Evolutionary conservation across 2,329 filamentous ascomycete genomes (phyloP), one percentile per base, ranked within the genome.

Genomic region (Xylariaceae sp.): DNA sequence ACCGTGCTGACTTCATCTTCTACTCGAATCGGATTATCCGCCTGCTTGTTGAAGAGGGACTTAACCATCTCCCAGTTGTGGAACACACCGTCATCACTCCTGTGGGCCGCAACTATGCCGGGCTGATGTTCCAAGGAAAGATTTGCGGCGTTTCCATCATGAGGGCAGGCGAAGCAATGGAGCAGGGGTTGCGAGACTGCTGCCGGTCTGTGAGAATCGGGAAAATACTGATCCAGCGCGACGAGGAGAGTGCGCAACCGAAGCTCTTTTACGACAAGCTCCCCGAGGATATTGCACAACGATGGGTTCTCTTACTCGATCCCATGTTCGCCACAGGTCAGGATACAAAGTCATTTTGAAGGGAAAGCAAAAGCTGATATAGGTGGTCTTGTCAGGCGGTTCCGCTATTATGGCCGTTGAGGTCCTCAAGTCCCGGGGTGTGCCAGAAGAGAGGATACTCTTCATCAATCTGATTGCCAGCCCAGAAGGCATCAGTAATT

Each of bases 141-240:
- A 99, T 99, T 64, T 99, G 94, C 68, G 94, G 94, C 51, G 94
- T 99, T 15, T 95, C 89, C 6, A 99, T 99, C 65, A 97, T 99
- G 94, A 85, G 94, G 60, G 94, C 94, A 12, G 94, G 94, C 48
- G 94, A 99, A 74, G 89, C 92, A 55, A 99, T 99, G 94, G 94
- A 99, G 74, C 91, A 97, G 73, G 94, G 92, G 2, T 76, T 99
- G 57, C 82, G 94, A 56, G 92, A 99, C 72, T 99, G 94, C 75
- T 99, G 94, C 74, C 87, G 94, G 49, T 95, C 89, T n/a, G 94
- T 99, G 46, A 83, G 94, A 59, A 99, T 99, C 67, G 94, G 94
- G 61, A 99, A 99, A 79, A 99, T 99, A 60, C 77, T 99, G 64
- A 99, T 99, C 67, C 94, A 99, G 74, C 80, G 94, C 53, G 94